These are phyloP conservation scores for Lactarius pseudohatsudake DNA, from an alignment of 768 basidiomycete species.

Conservation along the genomic window DNA sequence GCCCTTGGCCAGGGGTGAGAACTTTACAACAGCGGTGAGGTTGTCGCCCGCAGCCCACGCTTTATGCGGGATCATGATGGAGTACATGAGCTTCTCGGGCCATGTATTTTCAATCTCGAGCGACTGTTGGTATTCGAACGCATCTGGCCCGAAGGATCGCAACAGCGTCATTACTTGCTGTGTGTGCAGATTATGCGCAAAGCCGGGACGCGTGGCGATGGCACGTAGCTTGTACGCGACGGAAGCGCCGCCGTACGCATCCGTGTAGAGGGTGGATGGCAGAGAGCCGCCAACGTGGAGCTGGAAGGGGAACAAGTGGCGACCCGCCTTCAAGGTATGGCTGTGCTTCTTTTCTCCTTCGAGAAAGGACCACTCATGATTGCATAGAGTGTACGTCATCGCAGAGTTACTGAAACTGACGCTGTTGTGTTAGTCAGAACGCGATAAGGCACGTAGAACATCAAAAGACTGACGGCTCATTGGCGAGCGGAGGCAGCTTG, in stretches of 20 bases:
- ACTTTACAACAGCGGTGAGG: conserved; percentile 79
- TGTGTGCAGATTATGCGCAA: conserved; percentile 66
- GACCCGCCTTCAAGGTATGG: conserved; percentile 95
- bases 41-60: conserved; percentile 92
- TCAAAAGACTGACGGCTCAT: conserved; percentile 56
- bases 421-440: conserved; percentile 36
- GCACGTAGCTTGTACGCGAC: conserved; percentile 91
- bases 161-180: conserved; percentile 62
- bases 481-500: conserved; percentile 55
- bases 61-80: conserved; percentile 90
- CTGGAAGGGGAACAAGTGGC: conserved; percentile 90
- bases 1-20: conserved; percentile 85
- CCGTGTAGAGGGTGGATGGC: conserved; percentile 71
- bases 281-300: conserved; percentile 82
- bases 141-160: conserved; percentile 73
- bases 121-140: conserved; percentile 94
- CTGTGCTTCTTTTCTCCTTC: conserved; percentile 74
- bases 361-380: conserved; percentile 92
- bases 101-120: conserved; percentile 96
- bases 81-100: conserved; percentile 97
- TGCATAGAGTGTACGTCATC: conserved; percentile 63
- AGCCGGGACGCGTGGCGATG: conserved; percentile 72
- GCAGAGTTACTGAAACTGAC: conserved; percentile 46
- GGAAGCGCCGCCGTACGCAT: conserved; percentile 55
- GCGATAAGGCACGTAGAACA: conserved; percentile 14